These are phyloP conservation scores for Fusarium nisikadoi DNA, from an alignment of 2,329 filamentous ascomycete species.

Conservation along the genomic window DNA sequence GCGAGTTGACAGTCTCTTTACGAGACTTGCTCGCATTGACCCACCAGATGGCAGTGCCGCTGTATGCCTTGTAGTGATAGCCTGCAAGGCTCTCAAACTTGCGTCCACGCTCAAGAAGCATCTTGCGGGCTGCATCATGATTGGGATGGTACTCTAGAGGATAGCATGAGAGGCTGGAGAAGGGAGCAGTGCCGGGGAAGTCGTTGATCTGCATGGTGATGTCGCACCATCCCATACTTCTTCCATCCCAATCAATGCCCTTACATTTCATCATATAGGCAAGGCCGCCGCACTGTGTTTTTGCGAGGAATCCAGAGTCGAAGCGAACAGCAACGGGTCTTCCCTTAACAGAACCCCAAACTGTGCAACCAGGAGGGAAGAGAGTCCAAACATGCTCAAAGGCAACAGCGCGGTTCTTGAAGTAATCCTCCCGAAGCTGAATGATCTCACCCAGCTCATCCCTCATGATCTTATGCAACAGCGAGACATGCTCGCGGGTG, in stretches of 20 bases:
- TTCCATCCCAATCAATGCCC: conserved; percentile 61
- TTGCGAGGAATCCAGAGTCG: conserved; percentile 50
- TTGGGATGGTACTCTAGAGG: conserved; percentile 58
- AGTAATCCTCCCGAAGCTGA: conserved; percentile 61
- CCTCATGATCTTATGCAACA: conserved; percentile 60
- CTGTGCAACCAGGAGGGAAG: conserved; percentile 58
- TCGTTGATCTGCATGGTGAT: conserved; percentile 51
- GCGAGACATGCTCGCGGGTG: conserved; percentile 58
- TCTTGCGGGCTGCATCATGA: conserved; percentile 47
- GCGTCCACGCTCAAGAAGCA: conserved; percentile 55
- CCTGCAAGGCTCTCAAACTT: conserved; percentile 58
- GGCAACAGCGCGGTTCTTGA: conserved; percentile 63
- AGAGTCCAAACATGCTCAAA: conserved; percentile 65
- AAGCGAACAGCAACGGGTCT: conserved; percentile 55
- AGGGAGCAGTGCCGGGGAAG: conserved; percentile 58
- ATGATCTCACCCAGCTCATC: conserved; percentile 63
- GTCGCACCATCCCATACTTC: conserved; percentile 55
- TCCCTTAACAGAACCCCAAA: conserved; percentile 54
- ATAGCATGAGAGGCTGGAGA: conserved; percentile 56
- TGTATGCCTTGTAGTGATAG: conserved; percentile 60
- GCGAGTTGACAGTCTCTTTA: conserved; percentile 45
- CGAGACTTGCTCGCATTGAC: conserved; percentile 35
- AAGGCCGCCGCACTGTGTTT: conserved; percentile 52
- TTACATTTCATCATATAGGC: conserved; percentile 54
- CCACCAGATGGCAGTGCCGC: conserved; percentile 50